Evolutionary conservation across 2,329 filamentous ascomycete genomes (phyloP).

Genomic region (Venturia nashicola): DNA sequence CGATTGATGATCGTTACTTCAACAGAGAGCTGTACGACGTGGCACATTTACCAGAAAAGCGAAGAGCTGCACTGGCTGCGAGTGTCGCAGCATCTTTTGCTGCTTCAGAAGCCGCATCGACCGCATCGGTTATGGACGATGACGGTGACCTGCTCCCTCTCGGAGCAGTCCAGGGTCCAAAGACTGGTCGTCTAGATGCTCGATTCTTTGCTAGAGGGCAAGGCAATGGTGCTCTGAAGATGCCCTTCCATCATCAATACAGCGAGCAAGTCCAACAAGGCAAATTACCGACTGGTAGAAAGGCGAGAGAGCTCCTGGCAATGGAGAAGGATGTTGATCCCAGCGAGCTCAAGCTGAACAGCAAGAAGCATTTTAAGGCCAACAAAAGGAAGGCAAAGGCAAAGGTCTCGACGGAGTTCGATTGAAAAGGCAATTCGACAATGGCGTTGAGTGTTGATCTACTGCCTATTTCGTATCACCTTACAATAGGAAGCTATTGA

Average conservation of each 20-base stretch:
- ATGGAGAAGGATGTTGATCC: slow-evolving; percentile 77
- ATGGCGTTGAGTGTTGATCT: not conserved
- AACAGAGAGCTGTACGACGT: slow-evolving; percentile 83
- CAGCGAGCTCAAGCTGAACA: slow-evolving; percentile 49
- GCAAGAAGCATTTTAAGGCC: slow-evolving; percentile 92
- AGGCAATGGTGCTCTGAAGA: slow-evolving; percentile 49
- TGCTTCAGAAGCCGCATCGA: slow-evolving; percentile 12
- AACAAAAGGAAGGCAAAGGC: slow-evolving; percentile 9
- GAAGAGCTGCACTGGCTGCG: slow-evolving; percentile 50
- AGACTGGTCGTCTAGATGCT: slow-evolving; percentile 69
- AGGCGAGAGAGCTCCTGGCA: slow-evolving; percentile 68
- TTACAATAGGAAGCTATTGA: not conserved
- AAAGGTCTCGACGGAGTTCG: not conserved
- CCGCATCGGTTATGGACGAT: slow-evolving; percentile 25
- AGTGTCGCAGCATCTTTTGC: slow-evolving; percentile 3
- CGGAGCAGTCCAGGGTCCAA: slow-evolving; percentile 44
- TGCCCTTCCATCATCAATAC: slow-evolving; percentile 86
- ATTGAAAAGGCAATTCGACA: not conserved
- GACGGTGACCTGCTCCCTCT: slow-evolving; percentile 38
- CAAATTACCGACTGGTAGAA: slow-evolving; percentile 70
- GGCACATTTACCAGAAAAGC: slow-evolving; percentile 68
- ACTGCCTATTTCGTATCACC: not conserved
- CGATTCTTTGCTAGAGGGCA: slow-evolving; percentile 69
- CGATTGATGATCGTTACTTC: slow-evolving; percentile 61
- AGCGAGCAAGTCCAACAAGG: slow-evolving; percentile 58